Base-by-base conservation (phyloP, 345 rosid genomes). In the Schrenkiella parvula region DNA sequence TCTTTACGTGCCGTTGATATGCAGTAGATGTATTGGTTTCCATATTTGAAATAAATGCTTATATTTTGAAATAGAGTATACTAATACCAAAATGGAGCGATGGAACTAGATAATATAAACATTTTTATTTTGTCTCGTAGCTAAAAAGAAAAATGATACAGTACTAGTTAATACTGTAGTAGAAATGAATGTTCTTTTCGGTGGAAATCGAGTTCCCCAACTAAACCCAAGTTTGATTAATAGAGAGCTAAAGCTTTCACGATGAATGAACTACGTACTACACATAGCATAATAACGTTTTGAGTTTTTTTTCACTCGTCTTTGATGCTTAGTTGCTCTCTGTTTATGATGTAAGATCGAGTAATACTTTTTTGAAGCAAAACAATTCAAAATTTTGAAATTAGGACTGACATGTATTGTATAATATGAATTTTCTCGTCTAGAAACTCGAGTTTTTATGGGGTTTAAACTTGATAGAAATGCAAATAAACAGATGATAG, bases 121-220 rank as follows among this genome's bases (percentile, higher is more conserved):
- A 29, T 9, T 29, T 55, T 3, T 55, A 9, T 55, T 29, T 55
- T 32, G 61, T 55, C 61, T 32, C 8, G 41, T 10, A 8, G 23
- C 23, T 52, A 26, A 23, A 13, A 28, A n/a, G 8, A 25, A 26
- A 5, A 52, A 26, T 14, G 35, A n/a, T n/a, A 26, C 35, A 14
- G 57, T 26, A 4, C 50, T 47, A 4, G n/a, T n/a, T n/a, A n/a
- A n/a, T n/a, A n/a, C n/a, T n/a, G n/a, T 47, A 11, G 52, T 21
- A 23, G 34, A 53, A 41, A 31, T 42, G 43, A 68, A 56, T 56
- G 64, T 31, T 2, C n/a, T n/a, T 43, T 68, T 68, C 34, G 55
- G 64, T 68, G 73, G 73, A 68, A 68, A 18, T 56, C 34, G 22
- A 56, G 73, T 56, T 32, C 19, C 55, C 43, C 55, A 43, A 41